Base-by-base conservation (phyloP, 1,284 basidiomycete genomes). In the Ceratobasidium sp. region DNA sequence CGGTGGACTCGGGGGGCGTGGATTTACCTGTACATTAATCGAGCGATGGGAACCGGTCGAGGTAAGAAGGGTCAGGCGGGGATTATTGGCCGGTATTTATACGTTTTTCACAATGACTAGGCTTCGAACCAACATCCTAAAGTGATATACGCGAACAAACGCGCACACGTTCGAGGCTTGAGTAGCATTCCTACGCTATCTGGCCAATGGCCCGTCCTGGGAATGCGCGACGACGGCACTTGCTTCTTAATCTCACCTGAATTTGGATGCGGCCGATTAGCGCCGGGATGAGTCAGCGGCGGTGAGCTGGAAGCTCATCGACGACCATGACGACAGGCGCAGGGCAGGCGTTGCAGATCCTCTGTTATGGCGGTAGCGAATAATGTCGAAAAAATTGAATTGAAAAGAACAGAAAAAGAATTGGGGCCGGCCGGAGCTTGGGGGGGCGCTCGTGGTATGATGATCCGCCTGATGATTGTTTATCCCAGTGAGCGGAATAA, bases 371-470 rank as follows among this genome's bases (percentile, higher is more conserved):
- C 33, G 33, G 33, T 33, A 33, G 33, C 33, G 33, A 33, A 33
- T 33, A 33, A 33, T 33, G 33, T 33, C 33, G 33, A 33, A 33
- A 33, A 33, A 23, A 28, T 17, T 62, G 59, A 17, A 62, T 42
- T 33, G 57, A 33, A 50, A 9, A 28, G n/a, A 46, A 38, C 40
- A 48, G 42, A n/a, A 20, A 12, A 40, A 42, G 42, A 13, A 56
- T 40, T 69, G 67, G 67, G 67, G 48, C 67, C 69, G 69, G 69
- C 69, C 69, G 69, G 69, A 71, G 69, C 69, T 71, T 71, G 69
- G 9, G 28, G 20, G 2, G 12, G 9, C 38, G 28, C 7, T 9
- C 54, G 54, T 26, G 20, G 54, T 23, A 26, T 26, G 23, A 71
- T 38, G 69, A 71, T 71, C 69, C 69, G 69, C 40, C 64, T 71